A percentile compares a stretch with the other conserved stretches of the same genome.
These are phyloP conservation scores for Pistacia integerrima DNA, from an alignment of 345 rosid species.

Conservation along the genomic window DNA sequence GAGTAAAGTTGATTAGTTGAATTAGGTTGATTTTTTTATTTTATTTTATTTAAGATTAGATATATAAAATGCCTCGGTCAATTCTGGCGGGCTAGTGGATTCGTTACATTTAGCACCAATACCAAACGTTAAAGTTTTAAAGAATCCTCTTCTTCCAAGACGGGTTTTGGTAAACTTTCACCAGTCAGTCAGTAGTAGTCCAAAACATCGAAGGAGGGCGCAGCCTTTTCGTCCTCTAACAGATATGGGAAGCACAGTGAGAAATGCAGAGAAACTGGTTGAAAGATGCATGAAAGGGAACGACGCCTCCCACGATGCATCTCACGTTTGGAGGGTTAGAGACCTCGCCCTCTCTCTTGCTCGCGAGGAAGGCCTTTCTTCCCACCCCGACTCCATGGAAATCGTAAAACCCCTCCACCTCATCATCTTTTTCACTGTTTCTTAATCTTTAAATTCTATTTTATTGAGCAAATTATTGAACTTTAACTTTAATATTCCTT, in stretches of 20 bases:
- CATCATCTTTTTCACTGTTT: too few species aligned
- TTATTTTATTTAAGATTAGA: too few species aligned
- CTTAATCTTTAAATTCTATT: background rate
- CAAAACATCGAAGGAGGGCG: background rate
- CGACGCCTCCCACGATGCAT: slow-evolving; percentile 83
- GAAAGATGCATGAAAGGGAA: slow-evolving; percentile 63
- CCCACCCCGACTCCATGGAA: slow-evolving; percentile 71
- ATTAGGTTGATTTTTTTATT: too few species aligned
- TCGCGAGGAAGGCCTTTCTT: slow-evolving; percentile 78
- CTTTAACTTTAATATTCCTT: background rate
- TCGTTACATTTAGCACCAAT: too few species aligned
- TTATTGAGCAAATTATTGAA: background rate
- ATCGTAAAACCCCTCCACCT: slow-evolving; percentile 37
- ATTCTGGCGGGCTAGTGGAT: too few species aligned
- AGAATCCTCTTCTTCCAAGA: too few species aligned
- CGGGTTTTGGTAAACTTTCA: too few species aligned
- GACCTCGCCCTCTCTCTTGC: slow-evolving; percentile 85
- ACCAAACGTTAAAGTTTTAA: too few species aligned
- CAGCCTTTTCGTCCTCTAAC: too few species aligned
- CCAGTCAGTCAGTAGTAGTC: too few species aligned
- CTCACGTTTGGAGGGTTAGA: slow-evolving; percentile 80
- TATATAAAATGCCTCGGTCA: too few species aligned
- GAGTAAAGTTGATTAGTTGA: too few species aligned
- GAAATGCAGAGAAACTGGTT: slow-evolving; percentile 68
- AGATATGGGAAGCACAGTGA: slow-evolving; percentile 29